A percentile compares a stretch with the other conserved stretches of the same genome.
Evolutionary conservation across 2,329 filamentous ascomycete genomes (phyloP).

Genomic region (Trichoderma atrobrunneum): DNA sequence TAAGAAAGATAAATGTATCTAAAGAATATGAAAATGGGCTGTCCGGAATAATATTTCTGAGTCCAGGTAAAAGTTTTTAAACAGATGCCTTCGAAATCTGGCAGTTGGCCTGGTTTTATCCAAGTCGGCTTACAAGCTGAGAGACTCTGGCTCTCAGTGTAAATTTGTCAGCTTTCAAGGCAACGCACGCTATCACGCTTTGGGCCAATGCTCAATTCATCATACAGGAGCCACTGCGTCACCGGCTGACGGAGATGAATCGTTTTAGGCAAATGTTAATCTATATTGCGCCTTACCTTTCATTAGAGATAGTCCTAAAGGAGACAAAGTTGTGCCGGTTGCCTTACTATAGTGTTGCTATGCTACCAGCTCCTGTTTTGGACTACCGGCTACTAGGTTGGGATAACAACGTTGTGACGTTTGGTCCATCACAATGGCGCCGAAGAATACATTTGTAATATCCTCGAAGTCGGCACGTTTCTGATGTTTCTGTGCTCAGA

Average conservation of each 20-base stretch:
- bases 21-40: no score
- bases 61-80: no score
- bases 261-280: background rate
- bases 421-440: background rate
- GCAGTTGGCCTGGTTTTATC: background rate
- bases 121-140: background rate
- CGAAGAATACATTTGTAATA: background rate
- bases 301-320: background rate
- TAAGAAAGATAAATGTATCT: no score
- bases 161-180: background rate
- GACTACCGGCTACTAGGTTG: background rate
- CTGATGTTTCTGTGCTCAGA: no score
- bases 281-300: background rate
- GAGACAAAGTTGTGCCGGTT: background rate
- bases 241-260: background rate
- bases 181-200: background rate
- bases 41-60: no score
- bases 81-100: background rate
- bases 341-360: background rate
- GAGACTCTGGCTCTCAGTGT: background rate
- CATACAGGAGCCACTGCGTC: background rate
- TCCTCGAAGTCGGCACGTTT: background rate
- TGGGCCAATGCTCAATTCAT: background rate
- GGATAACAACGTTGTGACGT: background rate
- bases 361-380: background rate